Conservation (phyloP, 768 basidiomycete species). For the Chalciporus chontae region DNA sequence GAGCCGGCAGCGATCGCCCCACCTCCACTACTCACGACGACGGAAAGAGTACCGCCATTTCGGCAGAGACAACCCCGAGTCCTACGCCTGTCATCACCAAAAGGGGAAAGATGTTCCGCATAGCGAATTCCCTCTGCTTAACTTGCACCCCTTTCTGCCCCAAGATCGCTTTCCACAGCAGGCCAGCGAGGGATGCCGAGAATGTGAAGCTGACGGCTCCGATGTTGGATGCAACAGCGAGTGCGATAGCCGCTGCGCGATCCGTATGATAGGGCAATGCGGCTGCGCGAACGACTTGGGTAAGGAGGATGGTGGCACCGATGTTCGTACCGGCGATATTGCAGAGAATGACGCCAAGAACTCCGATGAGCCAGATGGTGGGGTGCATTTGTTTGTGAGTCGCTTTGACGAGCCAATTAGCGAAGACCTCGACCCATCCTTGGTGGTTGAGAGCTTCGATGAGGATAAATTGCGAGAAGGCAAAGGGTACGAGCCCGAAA, state of each 20-base stretch:
- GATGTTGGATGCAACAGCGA: conserved; percentile 85
- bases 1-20: not conserved
- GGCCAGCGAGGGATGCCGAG: conserved; percentile 81
- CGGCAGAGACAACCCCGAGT: conserved; percentile 67
- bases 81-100: conserved; percentile 63
- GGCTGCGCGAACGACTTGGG: conserved; percentile 66
- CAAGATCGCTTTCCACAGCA: conserved; percentile 79
- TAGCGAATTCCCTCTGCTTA: conserved; percentile 59
- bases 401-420: conserved; percentile 55
- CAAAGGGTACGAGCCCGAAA: conserved; percentile 82
- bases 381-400: conserved; percentile 41
- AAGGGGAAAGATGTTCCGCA: conserved; percentile 68
- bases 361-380: conserved; percentile 64
- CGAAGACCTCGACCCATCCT: conserved; percentile 89
- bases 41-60: conserved; percentile 58
- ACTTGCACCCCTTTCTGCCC: conserved; percentile 68
- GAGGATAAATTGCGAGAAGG: conserved; percentile 92
- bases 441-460: conserved; percentile 78
- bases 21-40: not conserved
- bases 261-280: conserved; percentile 29
- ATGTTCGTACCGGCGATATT: conserved; percentile 89
- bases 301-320: conserved; percentile 85
- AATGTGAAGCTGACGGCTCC: conserved; percentile 91
- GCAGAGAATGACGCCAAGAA: conserved; percentile 71
- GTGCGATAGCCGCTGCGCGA: conserved; percentile 61